Evolutionary conservation across 2,329 filamentous ascomycete species (phyloP).

Genomic region (Diaporthe destruens): DNA sequence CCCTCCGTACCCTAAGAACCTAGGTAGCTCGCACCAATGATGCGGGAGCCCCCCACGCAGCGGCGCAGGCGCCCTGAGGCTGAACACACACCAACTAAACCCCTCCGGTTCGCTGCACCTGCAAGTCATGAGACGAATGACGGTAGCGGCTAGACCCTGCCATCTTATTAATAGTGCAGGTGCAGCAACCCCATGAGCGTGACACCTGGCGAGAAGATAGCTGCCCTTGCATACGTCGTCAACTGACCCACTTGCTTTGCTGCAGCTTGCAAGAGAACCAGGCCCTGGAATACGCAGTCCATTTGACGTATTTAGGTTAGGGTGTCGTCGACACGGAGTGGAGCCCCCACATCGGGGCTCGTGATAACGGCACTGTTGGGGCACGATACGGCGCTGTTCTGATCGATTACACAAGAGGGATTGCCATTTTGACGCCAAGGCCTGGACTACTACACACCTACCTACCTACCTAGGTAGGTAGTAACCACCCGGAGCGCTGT

Average conservation of each 20-base stretch:
- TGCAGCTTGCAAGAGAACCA: not conserved
- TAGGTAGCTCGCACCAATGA: not conserved
- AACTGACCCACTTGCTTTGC: not conserved
- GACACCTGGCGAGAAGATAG: no score
- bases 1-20: no score
- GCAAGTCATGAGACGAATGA: not conserved
- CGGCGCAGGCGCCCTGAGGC: not conserved
- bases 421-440: not conserved
- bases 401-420: not conserved
- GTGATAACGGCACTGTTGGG: conserved; percentile 4
- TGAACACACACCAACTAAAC: not conserved
- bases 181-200: not conserved
- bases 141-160: not conserved
- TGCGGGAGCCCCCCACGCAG: not conserved
- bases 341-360: not conserved
- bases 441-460: no score
- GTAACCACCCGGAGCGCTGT: no score
- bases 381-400: not conserved
- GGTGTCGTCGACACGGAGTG: not conserved
- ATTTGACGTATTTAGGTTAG: no score
- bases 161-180: no score
- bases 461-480: no score
- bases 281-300: not conserved
- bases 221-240: no score
- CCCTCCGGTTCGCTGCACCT: not conserved